phyloP scores from a whole-genome alignment of 805 yeast genomes.

The Kluyveromyces siamensis region DNA sequence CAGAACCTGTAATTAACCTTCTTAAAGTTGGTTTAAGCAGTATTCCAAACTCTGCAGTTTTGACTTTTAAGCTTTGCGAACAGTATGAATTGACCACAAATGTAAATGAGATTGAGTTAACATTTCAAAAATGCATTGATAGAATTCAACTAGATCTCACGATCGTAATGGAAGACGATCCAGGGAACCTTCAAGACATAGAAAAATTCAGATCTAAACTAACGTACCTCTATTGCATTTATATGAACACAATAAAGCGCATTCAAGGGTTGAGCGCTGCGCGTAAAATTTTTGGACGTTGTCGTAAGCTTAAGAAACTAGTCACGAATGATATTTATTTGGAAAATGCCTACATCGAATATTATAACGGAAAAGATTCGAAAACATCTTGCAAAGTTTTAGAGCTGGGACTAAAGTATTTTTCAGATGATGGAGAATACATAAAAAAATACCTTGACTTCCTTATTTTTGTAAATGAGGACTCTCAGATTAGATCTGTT shows the following conservation, averaged over 20 bases:
- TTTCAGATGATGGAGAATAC: conserved; percentile 48
- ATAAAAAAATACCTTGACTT: conserved; percentile 64
- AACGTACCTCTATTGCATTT: conserved; percentile 58
- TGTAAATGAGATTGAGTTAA: conserved; percentile 38
- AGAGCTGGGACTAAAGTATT: conserved; percentile 63
- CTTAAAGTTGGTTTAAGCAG: conserved; percentile 37
- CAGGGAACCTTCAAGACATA: conserved; percentile 9
- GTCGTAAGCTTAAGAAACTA: conserved; percentile 46
- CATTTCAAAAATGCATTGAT: conserved; percentile 44
- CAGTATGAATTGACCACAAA: conserved; percentile 52
- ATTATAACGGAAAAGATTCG: conserved; percentile 49
- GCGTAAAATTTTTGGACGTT: conserved; percentile 58
- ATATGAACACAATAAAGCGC: conserved; percentile 66
- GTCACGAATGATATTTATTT: conserved; percentile 70
- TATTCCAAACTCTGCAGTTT: conserved; percentile 61
- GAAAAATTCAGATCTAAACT: conserved; percentile 25
- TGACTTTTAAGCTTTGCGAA: conserved; percentile 63
- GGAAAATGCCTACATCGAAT: conserved; percentile 78
- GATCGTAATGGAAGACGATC: conserved; percentile 10
- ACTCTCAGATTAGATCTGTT: conserved; percentile 65
- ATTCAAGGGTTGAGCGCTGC: conserved; percentile 61
- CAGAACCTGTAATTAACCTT: conserved; percentile 34
- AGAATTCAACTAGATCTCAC: conserved; percentile 33
- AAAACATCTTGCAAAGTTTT: conserved; percentile 68
- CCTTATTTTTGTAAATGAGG: conserved; percentile 58